phyloP scores from a whole-genome alignment of 139 green algal species.

The Pseudopediastrum boryanum region DNA sequence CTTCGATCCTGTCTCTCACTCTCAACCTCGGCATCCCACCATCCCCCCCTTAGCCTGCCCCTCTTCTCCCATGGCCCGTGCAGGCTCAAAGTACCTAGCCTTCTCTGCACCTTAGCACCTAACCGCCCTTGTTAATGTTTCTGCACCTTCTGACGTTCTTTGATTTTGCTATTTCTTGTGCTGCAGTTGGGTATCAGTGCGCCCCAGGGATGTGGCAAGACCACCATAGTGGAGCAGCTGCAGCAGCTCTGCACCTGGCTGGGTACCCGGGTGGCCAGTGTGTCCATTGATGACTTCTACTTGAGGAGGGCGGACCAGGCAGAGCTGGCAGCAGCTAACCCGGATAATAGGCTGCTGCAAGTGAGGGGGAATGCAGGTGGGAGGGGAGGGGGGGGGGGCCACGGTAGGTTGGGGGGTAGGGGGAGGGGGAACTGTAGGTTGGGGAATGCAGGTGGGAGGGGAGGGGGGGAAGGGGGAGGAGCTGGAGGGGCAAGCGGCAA shows the following conservation, averaged over 20 bases:
- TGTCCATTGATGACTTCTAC: constrained; percentile 99
- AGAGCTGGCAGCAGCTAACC: constrained; percentile 57
- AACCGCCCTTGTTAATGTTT: background rate
- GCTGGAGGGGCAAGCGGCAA: constrained; percentile 90
- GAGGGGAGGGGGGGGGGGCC: too few relatives aligned
- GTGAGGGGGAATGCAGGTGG: constrained; percentile 92
- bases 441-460: constrained; percentile 94
- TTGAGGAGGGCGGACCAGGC: constrained; percentile 60
- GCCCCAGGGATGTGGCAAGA: constrained; percentile 95
- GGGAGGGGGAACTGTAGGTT: constrained; percentile 63
- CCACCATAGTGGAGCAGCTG: constrained; percentile 92
- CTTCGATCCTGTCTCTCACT: too few relatives aligned
- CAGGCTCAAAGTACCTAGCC: too few relatives aligned
- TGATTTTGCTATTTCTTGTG: background rate
- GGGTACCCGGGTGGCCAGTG: constrained; percentile 64
- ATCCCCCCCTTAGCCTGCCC: too few relatives aligned
- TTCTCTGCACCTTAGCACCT: too few relatives aligned
- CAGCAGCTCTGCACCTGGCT: constrained; percentile 74
- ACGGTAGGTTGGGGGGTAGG: constrained; percentile 94
- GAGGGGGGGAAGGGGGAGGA: too few relatives aligned
- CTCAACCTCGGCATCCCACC: too few relatives aligned
- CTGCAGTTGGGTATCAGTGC: constrained; percentile 90
- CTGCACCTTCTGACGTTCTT: background rate
- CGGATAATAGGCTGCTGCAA: constrained; percentile 86
- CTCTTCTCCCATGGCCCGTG: too few relatives aligned